phyloP scores from a whole-genome alignment of 2,329 filamentous ascomycete genomes.

The Alternaria tenuissima region DNA sequence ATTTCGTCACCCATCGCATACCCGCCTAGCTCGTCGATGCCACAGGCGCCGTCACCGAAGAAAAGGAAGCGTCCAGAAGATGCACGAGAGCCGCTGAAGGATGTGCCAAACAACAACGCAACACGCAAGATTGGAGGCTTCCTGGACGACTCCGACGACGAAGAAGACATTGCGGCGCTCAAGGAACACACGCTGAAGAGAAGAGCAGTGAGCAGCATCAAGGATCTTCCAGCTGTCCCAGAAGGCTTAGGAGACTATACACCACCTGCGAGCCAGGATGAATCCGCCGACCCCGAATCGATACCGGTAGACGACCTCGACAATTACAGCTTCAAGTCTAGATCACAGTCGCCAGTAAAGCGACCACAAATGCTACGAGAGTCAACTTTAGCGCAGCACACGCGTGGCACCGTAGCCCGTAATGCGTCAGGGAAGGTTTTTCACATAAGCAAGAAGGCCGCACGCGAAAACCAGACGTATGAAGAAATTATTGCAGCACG shows the following conservation, averaged over 20 bases:
- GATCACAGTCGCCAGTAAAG: constrained; percentile 36
- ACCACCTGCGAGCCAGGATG: constrained; percentile 47
- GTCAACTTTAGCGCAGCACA: constrained; percentile 27
- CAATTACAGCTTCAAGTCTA: constrained; percentile 37
- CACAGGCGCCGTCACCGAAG: constrained; percentile 45
- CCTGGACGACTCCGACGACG: constrained; percentile 53
- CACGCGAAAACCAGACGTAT: constrained; percentile 62
- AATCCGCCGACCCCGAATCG: constrained; percentile 37
- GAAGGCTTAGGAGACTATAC: constrained; percentile 40
- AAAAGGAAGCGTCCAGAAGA: constrained; percentile 49
- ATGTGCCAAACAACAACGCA: constrained; percentile 45
- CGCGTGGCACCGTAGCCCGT: constrained; percentile 33
- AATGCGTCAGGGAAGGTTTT: constrained; percentile 67
- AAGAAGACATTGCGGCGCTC: constrained; percentile 50
- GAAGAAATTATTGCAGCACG: constrained; percentile 73
- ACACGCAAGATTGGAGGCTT: constrained; percentile 49
- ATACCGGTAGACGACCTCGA: constrained; percentile 42
- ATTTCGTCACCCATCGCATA: constrained; percentile 68
- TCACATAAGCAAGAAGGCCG: constrained; percentile 64
- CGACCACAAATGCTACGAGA: constrained; percentile 19
- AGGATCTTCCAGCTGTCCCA: constrained; percentile 34
- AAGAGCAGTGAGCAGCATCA: constrained; percentile 41
- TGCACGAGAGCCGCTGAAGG: constrained; percentile 43
- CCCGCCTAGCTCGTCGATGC: constrained; percentile 59
- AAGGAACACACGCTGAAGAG: constrained; percentile 51